Evolutionary conservation across 805 yeast species (phyloP).

Genomic region (Cyberlindnera mrakii): DNA sequence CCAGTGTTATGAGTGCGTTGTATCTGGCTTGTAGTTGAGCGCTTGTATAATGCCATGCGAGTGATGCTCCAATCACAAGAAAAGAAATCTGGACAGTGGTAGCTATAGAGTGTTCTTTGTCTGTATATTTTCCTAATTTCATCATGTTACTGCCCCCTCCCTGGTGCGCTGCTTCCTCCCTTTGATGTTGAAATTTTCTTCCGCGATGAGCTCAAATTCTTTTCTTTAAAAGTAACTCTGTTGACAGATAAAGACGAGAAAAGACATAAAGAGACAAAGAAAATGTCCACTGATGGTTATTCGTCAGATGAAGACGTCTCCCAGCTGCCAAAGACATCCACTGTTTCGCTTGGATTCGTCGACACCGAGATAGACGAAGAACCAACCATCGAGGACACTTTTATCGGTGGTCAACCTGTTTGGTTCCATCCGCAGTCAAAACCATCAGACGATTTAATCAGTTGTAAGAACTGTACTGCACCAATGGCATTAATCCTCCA

Average conservation of each 20-base stretch:
- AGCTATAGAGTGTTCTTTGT: too few relatives aligned
- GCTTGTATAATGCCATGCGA: neutral
- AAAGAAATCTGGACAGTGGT: too few relatives aligned
- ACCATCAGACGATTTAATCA: slow-evolving; percentile 47
- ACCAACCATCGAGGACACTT: slow-evolving; percentile 56
- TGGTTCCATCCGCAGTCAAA: slow-evolving; percentile 61
- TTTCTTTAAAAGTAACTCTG: too few relatives aligned
- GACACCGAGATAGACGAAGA: slow-evolving; percentile 51
- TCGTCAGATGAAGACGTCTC: slow-evolving; percentile 46
- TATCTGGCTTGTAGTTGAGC: too few relatives aligned
- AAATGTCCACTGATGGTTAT: slow-evolving; percentile 29
- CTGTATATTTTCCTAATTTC: too few relatives aligned
- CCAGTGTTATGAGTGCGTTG: too few relatives aligned
- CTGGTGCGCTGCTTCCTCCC: too few relatives aligned
- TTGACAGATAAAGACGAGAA: too few relatives aligned
- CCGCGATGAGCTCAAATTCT: too few relatives aligned
- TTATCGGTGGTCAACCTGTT: slow-evolving; percentile 73
- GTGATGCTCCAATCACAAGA: neutral
- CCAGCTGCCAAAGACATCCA: slow-evolving; percentile 24
- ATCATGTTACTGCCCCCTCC: too few relatives aligned
- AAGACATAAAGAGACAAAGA: neutral
- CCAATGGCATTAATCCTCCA: slow-evolving; percentile 68
- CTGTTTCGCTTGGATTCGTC: slow-evolving; percentile 55
- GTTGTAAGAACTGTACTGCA: slow-evolving; percentile 61
- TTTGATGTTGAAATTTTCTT: too few relatives aligned